Percentiles rank a stretch among this genome's conserved stretches.
phyloP scores from a whole-genome alignment of 352 stramenopile genomes.

The Phytophthora palmivora region DNA sequence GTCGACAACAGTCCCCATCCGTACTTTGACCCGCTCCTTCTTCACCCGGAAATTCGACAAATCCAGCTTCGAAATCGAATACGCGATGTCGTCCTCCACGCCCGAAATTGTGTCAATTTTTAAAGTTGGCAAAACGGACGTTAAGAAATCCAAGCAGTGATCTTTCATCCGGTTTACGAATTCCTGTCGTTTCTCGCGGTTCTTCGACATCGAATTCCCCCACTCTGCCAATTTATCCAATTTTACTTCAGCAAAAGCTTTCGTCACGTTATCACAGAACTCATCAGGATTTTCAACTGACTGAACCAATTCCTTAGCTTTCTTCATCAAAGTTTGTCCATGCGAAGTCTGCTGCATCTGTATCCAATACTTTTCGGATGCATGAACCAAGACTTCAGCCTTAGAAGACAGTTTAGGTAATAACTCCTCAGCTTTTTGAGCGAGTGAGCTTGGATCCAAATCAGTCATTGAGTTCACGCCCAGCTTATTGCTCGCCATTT shows the following conservation, averaged over 20 bases:
- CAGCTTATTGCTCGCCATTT: constrained; percentile 64
- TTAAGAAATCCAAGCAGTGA: constrained; percentile 88
- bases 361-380: constrained; percentile 72
- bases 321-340: constrained; percentile 68
- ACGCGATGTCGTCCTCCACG: constrained; percentile 78
- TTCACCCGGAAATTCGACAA: constrained; percentile 84
- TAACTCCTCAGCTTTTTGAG: constrained; percentile 70
- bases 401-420: constrained; percentile 65
- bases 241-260: constrained; percentile 71
- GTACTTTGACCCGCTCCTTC: constrained; percentile 88
- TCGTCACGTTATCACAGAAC: constrained; percentile 78
- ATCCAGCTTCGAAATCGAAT: constrained; percentile 82
- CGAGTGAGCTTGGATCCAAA: constrained; percentile 61
- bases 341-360: constrained; percentile 78
- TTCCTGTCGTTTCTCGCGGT: constrained; percentile 74
- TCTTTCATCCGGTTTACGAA: constrained; percentile 86
- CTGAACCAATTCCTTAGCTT: constrained; percentile 74
- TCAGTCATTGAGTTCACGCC: constrained; percentile 64
- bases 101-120: constrained; percentile 85
- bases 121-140: constrained; percentile 84
- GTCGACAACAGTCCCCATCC: constrained; percentile 80
- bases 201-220: constrained; percentile 64
- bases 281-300: constrained; percentile 78
- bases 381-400: constrained; percentile 60
- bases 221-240: constrained; percentile 75